Base-by-base conservation (phyloP, 139 green algal species). In the Chlamydomonas sphaeroides region DNA sequence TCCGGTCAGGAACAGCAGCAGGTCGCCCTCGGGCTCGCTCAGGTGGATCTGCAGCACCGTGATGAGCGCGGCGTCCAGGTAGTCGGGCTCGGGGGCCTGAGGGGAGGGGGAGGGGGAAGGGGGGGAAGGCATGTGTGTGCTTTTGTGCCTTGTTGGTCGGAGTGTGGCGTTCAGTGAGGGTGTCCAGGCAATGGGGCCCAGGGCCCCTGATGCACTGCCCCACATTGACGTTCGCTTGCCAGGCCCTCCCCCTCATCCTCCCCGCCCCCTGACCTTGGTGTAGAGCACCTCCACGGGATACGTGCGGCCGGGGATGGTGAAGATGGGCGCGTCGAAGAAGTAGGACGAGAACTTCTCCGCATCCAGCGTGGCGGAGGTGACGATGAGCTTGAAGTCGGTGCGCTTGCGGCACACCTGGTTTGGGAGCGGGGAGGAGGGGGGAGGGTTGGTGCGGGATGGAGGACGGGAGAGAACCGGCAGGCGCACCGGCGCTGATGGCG, bases 281-380 rank as follows among this genome's bases (percentile, higher is more conserved):
- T 97, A 99, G 49, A 99, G 84, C 21, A 96, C 90, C 77, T 99
- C 96, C 42, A 99, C 97, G 20, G 97, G 97, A 89, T 98, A 99
- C 18, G 95, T 98, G 71, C 97, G 90, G 25, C 84, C 88, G 1
- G 96, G 96, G 78, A 99, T 98, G 62, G 90, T 85, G 87, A 98
- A 96, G 86, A 97, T 96, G 79, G 96, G 95, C 83, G 92, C 97
- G 79, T 95, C 87, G 75, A 98, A 95, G 83, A 99, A 99, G 91
- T 99, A 99, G 57, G 62, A 61, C 0, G 90, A 95, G 71, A 98
- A 98, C 89, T 98, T 98, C 59, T 99, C 96, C 11, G 96, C 97
- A 72, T 99, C 95, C 71, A 99, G 93, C 3, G 97, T 99, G 71
- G 97, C 97, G 5, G 84, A 94, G 10, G 94, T 99, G 10, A 99